phyloP scores from a whole-genome alignment of 495 filamentous ascomycete species.

The Aspergillus haitiensis region DNA sequence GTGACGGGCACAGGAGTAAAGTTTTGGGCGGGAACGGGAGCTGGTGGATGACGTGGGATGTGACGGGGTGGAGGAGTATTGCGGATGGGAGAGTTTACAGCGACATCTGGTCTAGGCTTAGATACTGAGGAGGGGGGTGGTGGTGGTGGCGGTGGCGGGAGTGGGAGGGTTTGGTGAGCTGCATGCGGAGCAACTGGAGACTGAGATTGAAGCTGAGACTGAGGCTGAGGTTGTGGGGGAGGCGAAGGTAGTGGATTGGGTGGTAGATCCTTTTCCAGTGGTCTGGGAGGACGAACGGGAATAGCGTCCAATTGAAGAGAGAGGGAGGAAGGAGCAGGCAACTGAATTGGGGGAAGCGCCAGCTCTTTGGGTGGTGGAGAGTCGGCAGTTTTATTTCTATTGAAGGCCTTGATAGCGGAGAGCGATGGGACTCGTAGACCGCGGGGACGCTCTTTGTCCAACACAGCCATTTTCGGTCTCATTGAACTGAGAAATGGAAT shows the following conservation, averaged over 20 bases:
- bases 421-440: slow-evolving; percentile 44
- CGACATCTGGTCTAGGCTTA: neutral
- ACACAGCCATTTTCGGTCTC: slow-evolving; percentile 34
- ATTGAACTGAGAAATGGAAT: slow-evolving; percentile 1
- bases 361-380: slow-evolving; percentile 17
- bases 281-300: slow-evolving; percentile 17
- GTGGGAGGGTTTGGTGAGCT: too few species aligned
- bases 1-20: slow-evolving; percentile 10
- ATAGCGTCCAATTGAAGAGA: slow-evolving; percentile 18
- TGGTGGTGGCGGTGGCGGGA: too few species aligned
- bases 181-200: neutral
- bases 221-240: slow-evolving; percentile 14
- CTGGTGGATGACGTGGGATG: neutral
- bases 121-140: neutral
- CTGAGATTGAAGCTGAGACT: neutral
- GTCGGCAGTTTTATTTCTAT: slow-evolving; percentile 21
- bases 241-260: slow-evolving; percentile 27
- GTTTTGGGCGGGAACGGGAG: neutral
- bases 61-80: neutral
- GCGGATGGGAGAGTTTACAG: neutral
- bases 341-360: slow-evolving; percentile 8
- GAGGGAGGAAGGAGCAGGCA: slow-evolving; percentile 16
- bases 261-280: slow-evolving; percentile 34
- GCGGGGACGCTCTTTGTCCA: slow-evolving; percentile 42
- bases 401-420: slow-evolving; percentile 33